Evolutionary conservation across 2,329 filamentous ascomycete genomes (phyloP).

Genomic region (Fusarium sp.): DNA sequence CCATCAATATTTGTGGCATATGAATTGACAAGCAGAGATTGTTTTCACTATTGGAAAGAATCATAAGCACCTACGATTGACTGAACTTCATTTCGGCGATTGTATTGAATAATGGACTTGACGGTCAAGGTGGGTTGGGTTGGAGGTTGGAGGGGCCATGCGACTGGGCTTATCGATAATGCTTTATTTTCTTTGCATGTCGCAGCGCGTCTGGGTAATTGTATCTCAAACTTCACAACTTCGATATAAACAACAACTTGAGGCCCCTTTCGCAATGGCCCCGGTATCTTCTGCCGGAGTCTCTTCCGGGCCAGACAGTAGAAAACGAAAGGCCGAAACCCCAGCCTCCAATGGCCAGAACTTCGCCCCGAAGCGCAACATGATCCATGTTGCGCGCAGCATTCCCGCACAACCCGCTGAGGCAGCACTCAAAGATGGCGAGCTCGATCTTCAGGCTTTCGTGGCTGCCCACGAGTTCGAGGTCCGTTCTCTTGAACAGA

Average conservation of each 20-base stretch:
- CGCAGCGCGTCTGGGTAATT: conserved; percentile 8
- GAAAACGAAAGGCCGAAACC: conserved; percentile 44
- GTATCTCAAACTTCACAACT: conserved; percentile 9
- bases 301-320: conserved; percentile 41
- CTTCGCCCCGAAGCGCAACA: conserved; percentile 56
- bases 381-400: conserved; percentile 59
- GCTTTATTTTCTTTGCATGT: conserved; percentile 38
- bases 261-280: conserved; percentile 43
- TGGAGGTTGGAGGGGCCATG: conserved; percentile 24
- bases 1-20: neutral
- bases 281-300: conserved; percentile 42
- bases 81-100: no score
- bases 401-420: conserved; percentile 64
- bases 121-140: neutral
- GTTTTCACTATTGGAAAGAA: no score
- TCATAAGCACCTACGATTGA: no score
- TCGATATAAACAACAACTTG: conserved; percentile 3
- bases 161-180: conserved; percentile 46
- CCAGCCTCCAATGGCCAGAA: conserved; percentile 40
- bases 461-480: conserved; percentile 88
- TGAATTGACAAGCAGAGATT: no score
- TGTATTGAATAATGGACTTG: no score
- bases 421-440: conserved; percentile 72
- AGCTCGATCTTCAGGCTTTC: conserved; percentile 87
- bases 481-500: conserved; percentile 84